Conservation (phyloP, 2,329 filamentous ascomycete species). For the Diaporthe australafricana region DNA sequence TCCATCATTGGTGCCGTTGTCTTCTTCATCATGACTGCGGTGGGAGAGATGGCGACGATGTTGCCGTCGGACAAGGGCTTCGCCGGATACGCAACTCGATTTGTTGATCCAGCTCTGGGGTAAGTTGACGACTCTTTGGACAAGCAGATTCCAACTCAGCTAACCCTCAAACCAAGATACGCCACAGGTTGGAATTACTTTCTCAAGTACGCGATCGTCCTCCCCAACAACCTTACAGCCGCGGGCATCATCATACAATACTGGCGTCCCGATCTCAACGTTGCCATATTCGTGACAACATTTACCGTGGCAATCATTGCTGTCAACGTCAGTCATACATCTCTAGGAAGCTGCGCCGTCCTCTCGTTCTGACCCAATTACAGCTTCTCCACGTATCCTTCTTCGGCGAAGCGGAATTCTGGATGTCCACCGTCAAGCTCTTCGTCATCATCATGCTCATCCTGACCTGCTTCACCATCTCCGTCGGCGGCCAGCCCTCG, state of each 20-base stretch:
- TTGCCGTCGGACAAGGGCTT: constrained; percentile 46
- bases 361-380: neutral
- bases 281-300: constrained; percentile 51
- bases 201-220: constrained; percentile 55
- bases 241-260: constrained; percentile 52
- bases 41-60: constrained; percentile 50
- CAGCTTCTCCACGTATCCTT: neutral
- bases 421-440: constrained; percentile 7
- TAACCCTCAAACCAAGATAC: constrained; percentile 43
- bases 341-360: too few relatives aligned
- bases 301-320: constrained; percentile 49
- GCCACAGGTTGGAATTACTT: constrained; percentile 61
- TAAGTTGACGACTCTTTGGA: constrained; percentile 11
- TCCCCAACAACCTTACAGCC: constrained; percentile 53
- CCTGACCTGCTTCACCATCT: constrained; percentile 51
- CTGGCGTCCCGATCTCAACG: constrained; percentile 52
- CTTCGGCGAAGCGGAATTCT: neutral
- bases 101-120: constrained; percentile 48
- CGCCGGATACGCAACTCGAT: constrained; percentile 44
- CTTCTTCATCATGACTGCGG: constrained; percentile 64
- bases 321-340: constrained; percentile 45
- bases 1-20: constrained; percentile 59
- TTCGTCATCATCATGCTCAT: constrained; percentile 47
- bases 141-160: neutral
- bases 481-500: constrained; percentile 53